Base-by-base conservation (phyloP, 2,329 filamentous ascomycete genomes). In the Alternaria solani region DNA sequence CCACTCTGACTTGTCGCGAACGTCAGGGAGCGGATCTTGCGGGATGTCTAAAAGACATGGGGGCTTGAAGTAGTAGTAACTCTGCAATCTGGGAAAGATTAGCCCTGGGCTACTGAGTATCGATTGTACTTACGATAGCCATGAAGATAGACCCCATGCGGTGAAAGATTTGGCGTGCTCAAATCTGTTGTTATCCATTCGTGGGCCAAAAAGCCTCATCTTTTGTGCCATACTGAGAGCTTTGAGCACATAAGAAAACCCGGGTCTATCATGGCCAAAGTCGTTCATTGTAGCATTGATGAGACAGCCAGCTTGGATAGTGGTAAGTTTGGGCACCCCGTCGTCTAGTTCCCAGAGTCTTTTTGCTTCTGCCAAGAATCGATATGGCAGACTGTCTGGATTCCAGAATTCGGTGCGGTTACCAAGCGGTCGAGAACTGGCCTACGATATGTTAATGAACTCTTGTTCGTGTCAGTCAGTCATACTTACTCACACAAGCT, bases 361-460 rank as follows among this genome's bases (percentile, higher is more conserved):
- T 43, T 62, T 70, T 20, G 69, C 66, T 58, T 71, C 67, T 14
- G 67, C 63, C 9, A 69, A 55, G 26, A 71, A 70, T 16, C 58
- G 57, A 26, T 63, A 66, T 9, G 56, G 55, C 12, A 70, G 56
- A 44, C 59, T 66, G 7, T 63, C 44, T 14, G 66, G 63, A 41
- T 64, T 57, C 64, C 66, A 69, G 26, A 63, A 63, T 12, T 62
- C 55, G 18, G 46, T 42, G 12, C 56, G 54, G 30, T 65, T 55
- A 11, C 38, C 26, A n/a, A 62, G 12, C 28, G 57, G 18, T 49
- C 30, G 48, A 44, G 41, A 39, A 41, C 65, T 57, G 39, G 20
- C 46, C 67, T 61, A 36, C 55, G 11, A 20, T 48, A 14, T 46
- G 18, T 63, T 61, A 64, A 39, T 20, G 12, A 39, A 34, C 14